A percentile compares a stretch with the other conserved stretches of the same genome.
Evolutionary conservation across 2,329 filamentous ascomycete genomes (phyloP).

Genomic region (Lanzia echinophila): DNA sequence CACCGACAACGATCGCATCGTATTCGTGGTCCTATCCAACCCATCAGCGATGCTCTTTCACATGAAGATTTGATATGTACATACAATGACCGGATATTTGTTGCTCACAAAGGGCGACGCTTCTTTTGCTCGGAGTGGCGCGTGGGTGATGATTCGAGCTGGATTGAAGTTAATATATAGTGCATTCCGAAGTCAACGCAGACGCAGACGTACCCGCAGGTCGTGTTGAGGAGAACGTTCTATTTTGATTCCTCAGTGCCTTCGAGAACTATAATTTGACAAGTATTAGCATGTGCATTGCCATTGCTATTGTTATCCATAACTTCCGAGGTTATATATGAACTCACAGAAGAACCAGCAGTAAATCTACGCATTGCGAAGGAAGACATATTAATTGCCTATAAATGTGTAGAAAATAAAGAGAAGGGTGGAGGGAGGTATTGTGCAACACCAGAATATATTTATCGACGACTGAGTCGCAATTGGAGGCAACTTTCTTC

Average conservation of each 20-base stretch:
- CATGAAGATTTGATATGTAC: slow-evolving; percentile 7
- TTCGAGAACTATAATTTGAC: slow-evolving; percentile 26
- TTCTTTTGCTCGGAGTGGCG: slow-evolving; percentile 86
- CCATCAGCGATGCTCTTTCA: slow-evolving; percentile 14
- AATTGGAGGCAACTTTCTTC: slow-evolving; percentile 6
- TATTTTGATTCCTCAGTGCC: slow-evolving; percentile 51
- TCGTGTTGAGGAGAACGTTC: slow-evolving; percentile 82
- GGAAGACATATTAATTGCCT: slow-evolving; percentile 43
- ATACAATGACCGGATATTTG: slow-evolving; percentile 90
- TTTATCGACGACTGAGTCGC: background rate
- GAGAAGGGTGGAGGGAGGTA: slow-evolving; percentile 12
- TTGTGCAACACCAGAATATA: slow-evolving; percentile 2
- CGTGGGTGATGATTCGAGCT: slow-evolving; percentile 83
- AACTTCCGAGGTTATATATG: slow-evolving; percentile 10
- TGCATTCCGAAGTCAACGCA: background rate
- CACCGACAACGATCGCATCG: slow-evolving; percentile 72
- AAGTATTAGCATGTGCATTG: slow-evolving; percentile 19
- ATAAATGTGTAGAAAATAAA: slow-evolving; percentile 26
- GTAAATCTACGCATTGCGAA: slow-evolving; percentile 58
- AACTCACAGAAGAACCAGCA: slow-evolving; percentile 49
- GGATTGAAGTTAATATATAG: slow-evolving; percentile 17
- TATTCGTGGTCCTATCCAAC: slow-evolving; percentile 80
- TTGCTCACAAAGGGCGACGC: slow-evolving; percentile 77
- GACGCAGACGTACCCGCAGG: slow-evolving; percentile 56
- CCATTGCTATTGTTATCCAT: background rate